A percentile compares a stretch with the other conserved stretches of the same genome.
Evolutionary conservation across 2,329 filamentous ascomycete species (phyloP).

Genomic region (Meredithiella fracta): DNA sequence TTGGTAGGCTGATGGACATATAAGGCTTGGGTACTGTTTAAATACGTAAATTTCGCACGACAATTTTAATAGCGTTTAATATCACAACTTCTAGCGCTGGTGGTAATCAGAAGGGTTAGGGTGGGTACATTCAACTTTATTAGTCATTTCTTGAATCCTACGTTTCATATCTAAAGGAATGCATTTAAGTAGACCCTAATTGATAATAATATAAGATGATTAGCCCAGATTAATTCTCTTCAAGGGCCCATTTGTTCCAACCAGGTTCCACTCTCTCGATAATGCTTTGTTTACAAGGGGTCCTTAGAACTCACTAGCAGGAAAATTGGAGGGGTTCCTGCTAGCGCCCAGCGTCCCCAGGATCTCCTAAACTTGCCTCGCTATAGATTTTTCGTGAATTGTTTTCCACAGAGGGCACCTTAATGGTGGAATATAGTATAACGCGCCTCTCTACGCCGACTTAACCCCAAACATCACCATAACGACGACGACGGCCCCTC

Average conservation of each 20-base stretch:
- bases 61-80: no score
- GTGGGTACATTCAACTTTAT: no score
- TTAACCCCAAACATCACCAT: conserved; percentile 13
- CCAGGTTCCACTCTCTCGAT: no score
- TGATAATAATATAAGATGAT: neutral
- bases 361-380: neutral
- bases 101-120: no score
- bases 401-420: neutral
- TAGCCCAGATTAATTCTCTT: neutral
- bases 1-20: no score
- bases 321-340: neutral
- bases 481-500: neutral
- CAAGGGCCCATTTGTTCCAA: no score
- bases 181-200: neutral
- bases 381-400: neutral
- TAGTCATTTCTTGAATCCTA: neutral
- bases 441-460: conserved; percentile 10
- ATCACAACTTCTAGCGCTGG: no score
- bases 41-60: no score
- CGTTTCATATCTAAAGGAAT: neutral
- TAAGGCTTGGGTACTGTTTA: no score
- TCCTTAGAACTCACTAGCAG: neutral
- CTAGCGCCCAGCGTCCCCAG: neutral
- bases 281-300: neutral
- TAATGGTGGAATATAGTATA: conserved; percentile 6